Evolutionary conservation across 257 asterid species (phyloP).

Genomic region (Gentiana macrophylla): DNA sequence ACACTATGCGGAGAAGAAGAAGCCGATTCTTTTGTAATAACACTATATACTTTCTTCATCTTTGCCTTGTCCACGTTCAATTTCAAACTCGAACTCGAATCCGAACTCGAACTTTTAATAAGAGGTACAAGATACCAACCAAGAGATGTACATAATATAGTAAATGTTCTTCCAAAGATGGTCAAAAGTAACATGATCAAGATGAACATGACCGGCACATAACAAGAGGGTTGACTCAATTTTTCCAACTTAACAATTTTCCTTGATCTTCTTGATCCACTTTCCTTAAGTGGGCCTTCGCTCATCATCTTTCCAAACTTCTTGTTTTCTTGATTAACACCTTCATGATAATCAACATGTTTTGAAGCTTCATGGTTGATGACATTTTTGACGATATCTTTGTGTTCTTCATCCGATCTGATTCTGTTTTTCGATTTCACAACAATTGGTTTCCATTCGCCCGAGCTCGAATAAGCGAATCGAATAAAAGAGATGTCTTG

Average conservation of each 20-base stretch:
- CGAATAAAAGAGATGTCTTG: conserved; percentile 30
- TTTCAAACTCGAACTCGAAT: no score
- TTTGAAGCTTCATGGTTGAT: background rate
- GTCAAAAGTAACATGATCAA: conserved; percentile 32
- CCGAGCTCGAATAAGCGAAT: conserved; percentile 17
- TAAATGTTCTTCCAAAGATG: conserved; percentile 35
- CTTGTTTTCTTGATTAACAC: background rate
- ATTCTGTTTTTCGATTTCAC: conserved; percentile 17
- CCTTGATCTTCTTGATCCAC: background rate
- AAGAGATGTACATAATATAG: conserved; percentile 40
- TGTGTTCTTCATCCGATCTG: background rate
- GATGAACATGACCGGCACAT: conserved; percentile 16
- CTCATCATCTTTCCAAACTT: background rate
- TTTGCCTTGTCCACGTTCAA: conserved; percentile 11
- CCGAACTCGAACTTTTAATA: conserved; percentile 1
- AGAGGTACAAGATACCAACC: conserved; percentile 46
- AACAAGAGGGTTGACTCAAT: conserved; percentile 13
- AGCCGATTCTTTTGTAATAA: conserved; percentile 9
- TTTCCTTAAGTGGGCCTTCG: background rate
- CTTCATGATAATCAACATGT: conserved; percentile 1
- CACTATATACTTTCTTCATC: conserved; percentile 17
- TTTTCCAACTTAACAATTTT: background rate
- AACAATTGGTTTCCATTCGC: conserved; percentile 26
- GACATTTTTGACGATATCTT: background rate
- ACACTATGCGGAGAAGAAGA: conserved; percentile 28